Conservation (phyloP, 2,329 filamentous ascomycete genomes). For the Thelonectria blattea region DNA sequence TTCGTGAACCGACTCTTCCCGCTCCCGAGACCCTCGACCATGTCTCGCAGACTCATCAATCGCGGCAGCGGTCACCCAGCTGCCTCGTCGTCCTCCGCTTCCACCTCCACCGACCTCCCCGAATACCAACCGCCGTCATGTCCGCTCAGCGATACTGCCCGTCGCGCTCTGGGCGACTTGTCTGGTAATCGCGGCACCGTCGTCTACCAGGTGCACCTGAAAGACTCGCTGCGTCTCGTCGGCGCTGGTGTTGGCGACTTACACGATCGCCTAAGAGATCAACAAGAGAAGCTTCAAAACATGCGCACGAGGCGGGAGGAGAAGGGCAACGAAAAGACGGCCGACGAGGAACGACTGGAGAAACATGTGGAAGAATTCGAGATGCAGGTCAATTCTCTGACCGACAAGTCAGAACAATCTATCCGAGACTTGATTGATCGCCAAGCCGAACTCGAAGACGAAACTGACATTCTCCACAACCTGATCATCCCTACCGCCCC, state of each 20-base stretch:
- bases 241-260: constrained; percentile 54
- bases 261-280: constrained; percentile 53
- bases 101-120: constrained; percentile 47
- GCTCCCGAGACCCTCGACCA: constrained; percentile 18
- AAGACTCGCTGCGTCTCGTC: constrained; percentile 51
- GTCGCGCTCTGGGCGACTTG: constrained; percentile 51
- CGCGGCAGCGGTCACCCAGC: constrained; percentile 27
- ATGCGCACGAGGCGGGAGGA: constrained; percentile 45
- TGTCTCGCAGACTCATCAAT: constrained; percentile 44
- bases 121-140: constrained; percentile 56
- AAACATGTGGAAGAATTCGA: constrained; percentile 49
- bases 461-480: constrained; percentile 47
- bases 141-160: constrained; percentile 49
- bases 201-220: constrained; percentile 54
- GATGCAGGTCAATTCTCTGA: constrained; percentile 49
- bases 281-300: constrained; percentile 43
- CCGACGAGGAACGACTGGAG: constrained; percentile 48
- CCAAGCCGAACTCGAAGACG: constrained; percentile 57
- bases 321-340: constrained; percentile 43
- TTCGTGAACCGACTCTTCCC: neutral
- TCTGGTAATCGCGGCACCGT: constrained; percentile 48
- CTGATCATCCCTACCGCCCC: constrained; percentile 41
- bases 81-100: constrained; percentile 19
- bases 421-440: constrained; percentile 58
- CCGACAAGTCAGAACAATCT: constrained; percentile 52